These are phyloP conservation scores for Coriaria nepalensis DNA, from an alignment of 306 rosid genomes.

Conservation along the genomic window DNA sequence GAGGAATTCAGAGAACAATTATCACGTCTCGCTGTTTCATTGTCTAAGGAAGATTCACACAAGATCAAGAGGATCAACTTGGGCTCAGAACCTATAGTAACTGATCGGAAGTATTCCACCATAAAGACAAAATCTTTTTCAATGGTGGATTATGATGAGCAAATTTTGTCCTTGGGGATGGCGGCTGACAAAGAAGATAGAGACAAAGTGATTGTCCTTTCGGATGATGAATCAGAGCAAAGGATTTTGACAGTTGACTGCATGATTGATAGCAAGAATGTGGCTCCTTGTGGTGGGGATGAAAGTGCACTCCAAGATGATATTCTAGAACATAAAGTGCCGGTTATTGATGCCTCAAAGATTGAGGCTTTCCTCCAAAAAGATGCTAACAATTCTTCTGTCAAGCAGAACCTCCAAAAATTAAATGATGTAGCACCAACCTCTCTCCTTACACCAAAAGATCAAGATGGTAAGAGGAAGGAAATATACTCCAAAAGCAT, in stretches of 20 bases:
- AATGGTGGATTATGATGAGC: constrained; percentile 26
- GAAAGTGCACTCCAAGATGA: constrained; percentile 24
- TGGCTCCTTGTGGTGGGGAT: constrained; percentile 20
- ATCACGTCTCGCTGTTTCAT: constrained; percentile 46
- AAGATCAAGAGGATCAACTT: constrained; percentile 22
- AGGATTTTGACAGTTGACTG: constrained; percentile 16
- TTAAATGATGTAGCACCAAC: constrained; percentile 15
- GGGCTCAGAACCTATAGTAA: constrained; percentile 19
- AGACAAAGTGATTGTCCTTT: constrained; percentile 43
- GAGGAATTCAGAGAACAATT: constrained; percentile 63
- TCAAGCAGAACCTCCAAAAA: constrained; percentile 20
- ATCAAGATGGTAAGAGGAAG: constrained; percentile 23
- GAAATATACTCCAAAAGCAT: constrained; percentile 24
- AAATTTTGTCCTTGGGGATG: constrained; percentile 21
- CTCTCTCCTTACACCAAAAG: constrained; percentile 26
- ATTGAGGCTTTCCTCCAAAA: constrained; percentile 25
- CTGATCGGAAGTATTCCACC: constrained; percentile 17
- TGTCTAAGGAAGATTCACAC: constrained; percentile 40
- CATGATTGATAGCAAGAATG: constrained; percentile 23
- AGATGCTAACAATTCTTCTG: constrained; percentile 22
- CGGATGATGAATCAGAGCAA: constrained; percentile 65
- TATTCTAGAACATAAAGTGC: constrained; percentile 21
- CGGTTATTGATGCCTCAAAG: constrained; percentile 26
- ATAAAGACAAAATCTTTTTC: constrained; percentile 26
- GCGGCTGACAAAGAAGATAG: constrained; percentile 15